Percentiles rank a stretch among this genome's conserved stretches.
phyloP scores from a whole-genome alignment of 2,329 filamentous ascomycete species.

The Pseudomassariella vexata region DNA sequence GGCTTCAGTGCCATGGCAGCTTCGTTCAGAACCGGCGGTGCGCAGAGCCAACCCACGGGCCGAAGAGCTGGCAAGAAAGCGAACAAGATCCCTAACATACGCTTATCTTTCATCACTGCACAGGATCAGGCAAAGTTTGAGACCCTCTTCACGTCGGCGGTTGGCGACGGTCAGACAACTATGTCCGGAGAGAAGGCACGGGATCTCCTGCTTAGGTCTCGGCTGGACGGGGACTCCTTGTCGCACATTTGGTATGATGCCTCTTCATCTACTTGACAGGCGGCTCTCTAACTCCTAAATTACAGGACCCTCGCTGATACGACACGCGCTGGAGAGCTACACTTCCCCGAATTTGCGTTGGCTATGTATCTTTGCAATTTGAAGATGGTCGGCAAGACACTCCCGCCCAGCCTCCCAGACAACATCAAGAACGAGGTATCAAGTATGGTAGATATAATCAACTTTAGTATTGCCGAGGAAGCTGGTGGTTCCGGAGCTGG shows the following conservation, averaged over 20 bases:
- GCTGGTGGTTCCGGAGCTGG: conserved; percentile 41
- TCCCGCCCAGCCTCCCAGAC: conserved; percentile 73
- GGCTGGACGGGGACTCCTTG: conserved; percentile 78
- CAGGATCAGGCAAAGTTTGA: conserved; percentile 96
- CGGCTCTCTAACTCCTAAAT: conserved; percentile 14
- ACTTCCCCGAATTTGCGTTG: conserved; percentile 95
- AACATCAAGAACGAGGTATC: conserved; percentile 93
- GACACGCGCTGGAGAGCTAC: conserved; percentile 89
- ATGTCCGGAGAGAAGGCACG: conserved; percentile 90
- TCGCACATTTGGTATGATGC: conserved; percentile 79
- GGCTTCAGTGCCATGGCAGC: conserved; percentile 63
- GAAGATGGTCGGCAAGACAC: conserved; percentile 76
- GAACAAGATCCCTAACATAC: conserved; percentile 86
- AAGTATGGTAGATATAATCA: conserved; percentile 99
- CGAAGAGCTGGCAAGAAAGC: conserved; percentile 45
- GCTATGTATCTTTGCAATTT: conserved; percentile 99
- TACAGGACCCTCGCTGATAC: conserved; percentile 85
- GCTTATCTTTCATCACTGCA: conserved; percentile 92
- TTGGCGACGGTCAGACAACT: conserved; percentile 75
- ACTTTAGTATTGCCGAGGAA: conserved; percentile 83
- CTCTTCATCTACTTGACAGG: conserved; percentile 2
- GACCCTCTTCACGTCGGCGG: conserved; percentile 92
- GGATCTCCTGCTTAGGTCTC: conserved; percentile 82
- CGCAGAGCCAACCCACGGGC: conserved; percentile 35
- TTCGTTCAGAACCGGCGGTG: conserved; percentile 52